Percentiles rank a stretch among this genome's conserved stretches.
Evolutionary conservation across 768 basidiomycete genomes (phyloP).

Genomic region (Psilocybe cyanescens): DNA sequence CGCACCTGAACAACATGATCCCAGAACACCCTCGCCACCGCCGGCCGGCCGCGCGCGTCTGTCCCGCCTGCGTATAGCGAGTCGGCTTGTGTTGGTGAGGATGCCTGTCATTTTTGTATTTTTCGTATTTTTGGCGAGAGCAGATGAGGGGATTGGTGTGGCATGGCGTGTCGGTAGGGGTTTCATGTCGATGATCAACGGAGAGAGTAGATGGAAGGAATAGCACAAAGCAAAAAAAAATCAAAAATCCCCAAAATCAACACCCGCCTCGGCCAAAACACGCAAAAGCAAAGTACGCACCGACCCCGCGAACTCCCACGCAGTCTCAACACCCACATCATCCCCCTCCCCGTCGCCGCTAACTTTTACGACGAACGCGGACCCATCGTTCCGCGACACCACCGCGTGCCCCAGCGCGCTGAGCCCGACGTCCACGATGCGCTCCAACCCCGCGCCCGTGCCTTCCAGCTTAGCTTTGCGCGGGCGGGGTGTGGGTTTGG

Average conservation of each 20-base stretch:
- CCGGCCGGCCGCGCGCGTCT: neutral
- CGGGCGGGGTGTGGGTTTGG: neutral
- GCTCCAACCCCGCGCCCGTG: constrained; percentile 40
- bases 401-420: constrained; percentile 61
- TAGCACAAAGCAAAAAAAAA: neutral
- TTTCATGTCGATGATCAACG: too few species aligned
- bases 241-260: neutral
- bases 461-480: constrained; percentile 46
- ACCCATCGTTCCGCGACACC: constrained; percentile 57
- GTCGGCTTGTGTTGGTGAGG: neutral
- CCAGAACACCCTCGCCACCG: neutral
- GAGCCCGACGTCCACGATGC: constrained; percentile 66
- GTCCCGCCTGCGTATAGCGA: neutral
- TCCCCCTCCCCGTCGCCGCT: constrained; percentile 36
- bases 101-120: neutral
- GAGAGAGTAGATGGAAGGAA: too few species aligned
- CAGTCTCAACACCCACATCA: constrained; percentile 62
- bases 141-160: too few species aligned
- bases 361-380: constrained; percentile 53
- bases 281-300: neutral
- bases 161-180: too few species aligned
- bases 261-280: too few species aligned
- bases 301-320: constrained; percentile 2
- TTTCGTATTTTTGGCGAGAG: too few species aligned
- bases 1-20: neutral